phyloP scores from a whole-genome alignment of 1,139 yeast species.

The Debaryomyces fabryi region DNA sequence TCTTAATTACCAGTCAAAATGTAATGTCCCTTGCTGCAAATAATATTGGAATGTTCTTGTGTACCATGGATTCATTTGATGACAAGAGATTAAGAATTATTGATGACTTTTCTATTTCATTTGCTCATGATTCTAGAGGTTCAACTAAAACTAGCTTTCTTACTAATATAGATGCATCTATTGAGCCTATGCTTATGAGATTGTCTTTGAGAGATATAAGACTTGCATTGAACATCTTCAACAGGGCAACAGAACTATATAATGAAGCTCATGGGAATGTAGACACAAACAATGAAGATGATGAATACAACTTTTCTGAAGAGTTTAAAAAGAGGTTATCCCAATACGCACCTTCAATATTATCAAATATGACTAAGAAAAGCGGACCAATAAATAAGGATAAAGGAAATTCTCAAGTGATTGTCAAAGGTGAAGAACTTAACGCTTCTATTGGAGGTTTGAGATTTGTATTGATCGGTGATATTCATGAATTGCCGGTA shows the following conservation, averaged over 20 bases:
- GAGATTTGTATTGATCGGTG: conserved; percentile 87
- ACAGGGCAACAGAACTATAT: conserved; percentile 67
- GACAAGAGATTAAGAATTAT: conserved; percentile 67
- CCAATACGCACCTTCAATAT: conserved; percentile 68
- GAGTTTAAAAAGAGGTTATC: conserved; percentile 61
- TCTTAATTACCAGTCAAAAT: conserved; percentile 70
- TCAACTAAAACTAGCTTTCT: conserved; percentile 59
- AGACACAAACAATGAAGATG: conserved; percentile 18
- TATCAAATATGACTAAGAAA: conserved; percentile 35
- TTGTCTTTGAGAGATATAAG: conserved; percentile 86
- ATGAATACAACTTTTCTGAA: conserved; percentile 53
- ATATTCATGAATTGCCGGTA: conserved; percentile 90
- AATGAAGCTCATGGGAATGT: conserved; percentile 30
- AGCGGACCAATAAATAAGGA: conserved; percentile 9
- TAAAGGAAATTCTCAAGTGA: conserved; percentile 30
- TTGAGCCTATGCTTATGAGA: conserved; percentile 81
- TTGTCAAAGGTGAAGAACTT: conserved; percentile 73
- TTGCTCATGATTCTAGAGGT: conserved; percentile 72
- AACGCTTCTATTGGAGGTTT: conserved; percentile 76
- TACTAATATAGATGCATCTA: conserved; percentile 66
- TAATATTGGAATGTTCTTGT: conserved; percentile 84
- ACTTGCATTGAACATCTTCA: conserved; percentile 72
- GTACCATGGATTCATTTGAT: conserved; percentile 70
- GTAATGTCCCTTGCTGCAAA: conserved; percentile 67
- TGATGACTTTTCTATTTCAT: conserved; percentile 85